Evolutionary conservation across 2,329 filamentous ascomycete genomes (phyloP).

Genomic region (Cladosporium sp.): DNA sequence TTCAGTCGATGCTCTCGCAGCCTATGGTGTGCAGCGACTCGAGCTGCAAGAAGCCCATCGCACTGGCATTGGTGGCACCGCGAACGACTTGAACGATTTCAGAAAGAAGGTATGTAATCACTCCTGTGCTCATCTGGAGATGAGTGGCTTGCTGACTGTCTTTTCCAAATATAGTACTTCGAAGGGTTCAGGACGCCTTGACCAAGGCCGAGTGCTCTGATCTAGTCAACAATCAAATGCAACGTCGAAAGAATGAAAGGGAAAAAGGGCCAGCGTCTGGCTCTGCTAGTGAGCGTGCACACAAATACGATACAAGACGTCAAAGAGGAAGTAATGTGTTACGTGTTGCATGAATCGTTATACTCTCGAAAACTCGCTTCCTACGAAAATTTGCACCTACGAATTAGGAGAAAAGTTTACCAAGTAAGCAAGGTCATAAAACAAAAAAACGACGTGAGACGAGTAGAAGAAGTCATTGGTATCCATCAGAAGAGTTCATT

Average conservation of each 20-base stretch:
- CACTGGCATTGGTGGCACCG: conserved; percentile 51
- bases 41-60: conserved; percentile 30
- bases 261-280: not conserved
- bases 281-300: not conserved
- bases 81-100: conserved; percentile 70
- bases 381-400: not conserved
- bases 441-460: not conserved
- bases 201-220: not conserved
- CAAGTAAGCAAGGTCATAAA: not conserved
- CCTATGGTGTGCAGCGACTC: conserved; percentile 30
- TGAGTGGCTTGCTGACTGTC: not conserved
- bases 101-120: conserved; percentile 51
- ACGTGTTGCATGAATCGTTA: not conserved
- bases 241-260: too few species aligned
- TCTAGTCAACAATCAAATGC: not conserved
- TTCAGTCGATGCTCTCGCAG: conserved; percentile 36
- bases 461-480: not conserved
- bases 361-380: not conserved
- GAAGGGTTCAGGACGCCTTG: conserved; percentile 37
- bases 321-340: not conserved
- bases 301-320: not conserved
- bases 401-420: not conserved
- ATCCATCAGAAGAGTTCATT: conserved; percentile 20
- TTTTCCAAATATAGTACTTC: conserved; percentile 34
- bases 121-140: too few species aligned